phyloP scores from a whole-genome alignment of 306 rosid species.

The Gynostemma pentaphyllum region DNA sequence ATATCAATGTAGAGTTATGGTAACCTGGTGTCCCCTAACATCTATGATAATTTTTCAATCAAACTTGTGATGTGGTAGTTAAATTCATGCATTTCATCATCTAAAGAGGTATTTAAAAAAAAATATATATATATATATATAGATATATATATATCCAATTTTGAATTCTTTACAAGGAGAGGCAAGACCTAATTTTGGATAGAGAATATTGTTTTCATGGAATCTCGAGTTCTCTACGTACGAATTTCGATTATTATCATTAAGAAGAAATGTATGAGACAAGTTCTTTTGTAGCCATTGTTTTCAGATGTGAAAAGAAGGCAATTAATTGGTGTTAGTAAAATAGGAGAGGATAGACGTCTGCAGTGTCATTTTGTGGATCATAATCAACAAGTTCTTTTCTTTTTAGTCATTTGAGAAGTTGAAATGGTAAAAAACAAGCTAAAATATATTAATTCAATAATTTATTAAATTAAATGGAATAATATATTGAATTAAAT shows the following conservation, averaged over 20 bases:
- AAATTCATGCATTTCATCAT: too few species aligned
- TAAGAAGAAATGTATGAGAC: background rate
- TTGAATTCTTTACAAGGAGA: background rate
- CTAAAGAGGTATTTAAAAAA: too few species aligned
- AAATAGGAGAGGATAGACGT: background rate
- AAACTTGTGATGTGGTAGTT: too few species aligned
- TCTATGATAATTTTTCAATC: too few species aligned
- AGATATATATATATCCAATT: too few species aligned
- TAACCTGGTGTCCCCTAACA: too few species aligned
- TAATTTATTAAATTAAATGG: too few species aligned
- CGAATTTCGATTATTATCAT: background rate
- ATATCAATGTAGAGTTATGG: too few species aligned
- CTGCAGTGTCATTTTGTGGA: conserved; percentile 6
- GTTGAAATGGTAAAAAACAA: too few species aligned
- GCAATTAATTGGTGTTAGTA: conserved; percentile 3
- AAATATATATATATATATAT: too few species aligned
- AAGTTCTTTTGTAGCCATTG: background rate
- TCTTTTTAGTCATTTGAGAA: background rate
- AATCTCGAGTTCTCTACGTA: background rate
- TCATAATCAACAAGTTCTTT: background rate
- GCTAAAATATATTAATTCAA: too few species aligned
- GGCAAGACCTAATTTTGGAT: background rate
- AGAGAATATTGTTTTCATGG: background rate
- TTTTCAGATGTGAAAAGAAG: background rate
- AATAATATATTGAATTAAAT: too few species aligned